Conservation (phyloP, 73 alveolate species). For the Tetrahymena thermophila region DNA sequence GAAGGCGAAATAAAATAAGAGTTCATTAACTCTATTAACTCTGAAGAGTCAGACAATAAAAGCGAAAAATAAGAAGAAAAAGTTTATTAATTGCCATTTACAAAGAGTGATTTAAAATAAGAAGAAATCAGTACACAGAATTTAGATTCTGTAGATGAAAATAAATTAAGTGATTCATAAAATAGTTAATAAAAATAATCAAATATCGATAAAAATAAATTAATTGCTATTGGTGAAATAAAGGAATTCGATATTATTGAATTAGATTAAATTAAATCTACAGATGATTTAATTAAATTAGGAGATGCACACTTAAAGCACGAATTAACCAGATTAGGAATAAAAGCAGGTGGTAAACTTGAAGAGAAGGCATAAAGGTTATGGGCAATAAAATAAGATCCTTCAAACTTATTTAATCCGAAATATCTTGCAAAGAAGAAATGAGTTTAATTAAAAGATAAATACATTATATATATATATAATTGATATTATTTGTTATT, state of each 20-base stretch:
- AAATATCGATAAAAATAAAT: background rate
- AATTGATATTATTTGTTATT: no score
- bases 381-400: background rate
- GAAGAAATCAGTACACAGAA: background rate
- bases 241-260: background rate
- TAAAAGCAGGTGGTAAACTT: background rate
- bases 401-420: background rate
- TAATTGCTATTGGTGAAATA: background rate
- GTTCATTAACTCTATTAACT: background rate
- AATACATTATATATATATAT: no score
- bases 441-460: background rate
- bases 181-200: background rate
- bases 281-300: background rate
- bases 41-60: background rate
- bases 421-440: background rate
- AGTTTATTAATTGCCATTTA: background rate
- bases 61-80: background rate
- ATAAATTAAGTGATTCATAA: background rate
- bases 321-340: background rate
- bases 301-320: background rate
- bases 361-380: background rate
- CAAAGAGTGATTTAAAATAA: background rate
- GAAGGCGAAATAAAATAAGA: background rate
- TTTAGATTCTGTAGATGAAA: background rate
- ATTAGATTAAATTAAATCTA: background rate